Percentiles rank a stretch among this genome's conserved stretches.
These are phyloP conservation scores for Lachancea mirantina DNA, from an alignment of 805 yeast genomes.

Conservation along the genomic window DNA sequence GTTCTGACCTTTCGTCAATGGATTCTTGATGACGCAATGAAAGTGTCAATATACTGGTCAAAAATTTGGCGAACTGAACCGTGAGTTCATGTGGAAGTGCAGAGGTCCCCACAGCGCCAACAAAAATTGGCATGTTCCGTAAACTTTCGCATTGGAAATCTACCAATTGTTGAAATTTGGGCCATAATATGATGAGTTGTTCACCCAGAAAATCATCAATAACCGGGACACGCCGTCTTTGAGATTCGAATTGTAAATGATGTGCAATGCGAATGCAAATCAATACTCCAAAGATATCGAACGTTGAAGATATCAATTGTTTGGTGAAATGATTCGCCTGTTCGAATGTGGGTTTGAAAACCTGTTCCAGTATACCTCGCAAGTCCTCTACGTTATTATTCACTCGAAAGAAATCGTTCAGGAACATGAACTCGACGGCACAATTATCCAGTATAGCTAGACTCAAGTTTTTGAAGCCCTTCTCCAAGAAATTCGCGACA, in stretches of 20 bases:
- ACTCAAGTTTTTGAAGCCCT: constrained; percentile 64
- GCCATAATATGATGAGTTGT: constrained; percentile 72
- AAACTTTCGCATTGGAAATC: constrained; percentile 72
- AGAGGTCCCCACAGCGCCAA: constrained; percentile 26
- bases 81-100: constrained; percentile 57
- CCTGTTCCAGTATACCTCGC: constrained; percentile 40
- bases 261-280: constrained; percentile 68
- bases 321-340: constrained; percentile 45
- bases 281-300: constrained; percentile 73
- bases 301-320: constrained; percentile 34
- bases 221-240: constrained; percentile 62
- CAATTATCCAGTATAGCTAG: constrained; percentile 70
- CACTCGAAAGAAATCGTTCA: constrained; percentile 60
- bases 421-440: constrained; percentile 66
- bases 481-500: constrained; percentile 61
- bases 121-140: constrained; percentile 40
- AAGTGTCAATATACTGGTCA: constrained; percentile 64
- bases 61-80: constrained; percentile 66
- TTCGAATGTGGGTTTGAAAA: constrained; percentile 47
- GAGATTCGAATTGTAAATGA: constrained; percentile 54
- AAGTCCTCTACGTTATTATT: constrained; percentile 37
- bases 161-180: constrained; percentile 67
- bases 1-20: constrained; percentile 45
- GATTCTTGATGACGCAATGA: constrained; percentile 30
- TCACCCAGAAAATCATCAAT: constrained; percentile 59